Percentiles rank a stretch among this genome's conserved stretches.
Evolutionary conservation across 2,329 filamentous ascomycete species (phyloP).

Genomic region (Trichoderma sp.): DNA sequence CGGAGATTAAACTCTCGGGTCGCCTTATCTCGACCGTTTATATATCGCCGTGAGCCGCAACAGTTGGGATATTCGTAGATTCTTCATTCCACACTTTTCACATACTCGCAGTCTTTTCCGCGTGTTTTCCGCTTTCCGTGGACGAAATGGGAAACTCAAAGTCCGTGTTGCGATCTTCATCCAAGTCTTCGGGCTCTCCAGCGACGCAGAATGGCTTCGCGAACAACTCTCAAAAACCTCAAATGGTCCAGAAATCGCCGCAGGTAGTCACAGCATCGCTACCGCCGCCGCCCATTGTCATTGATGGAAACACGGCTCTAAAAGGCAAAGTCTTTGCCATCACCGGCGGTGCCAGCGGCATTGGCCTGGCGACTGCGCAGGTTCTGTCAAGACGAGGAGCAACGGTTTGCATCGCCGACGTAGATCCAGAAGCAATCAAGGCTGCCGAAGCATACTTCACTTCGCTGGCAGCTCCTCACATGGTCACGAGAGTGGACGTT

Average conservation of each 20-base stretch:
- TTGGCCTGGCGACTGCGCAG: slow-evolving; percentile 45
- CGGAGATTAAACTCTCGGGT: background rate
- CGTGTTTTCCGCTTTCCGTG: too few species aligned
- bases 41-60: slow-evolving; percentile 16
- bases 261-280: background rate
- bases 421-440: slow-evolving; percentile 38
- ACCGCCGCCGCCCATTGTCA: background rate
- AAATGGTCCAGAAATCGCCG: slow-evolving; percentile 15
- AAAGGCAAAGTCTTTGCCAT: slow-evolving; percentile 36
- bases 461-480: slow-evolving; percentile 31
- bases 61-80: background rate
- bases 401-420: slow-evolving; percentile 42
- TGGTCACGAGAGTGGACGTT: slow-evolving; percentile 48
- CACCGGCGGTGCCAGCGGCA: slow-evolving; percentile 41
- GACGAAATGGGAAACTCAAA: slow-evolving; percentile 19
- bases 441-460: slow-evolving; percentile 38
- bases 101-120: background rate
- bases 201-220: slow-evolving; percentile 3
- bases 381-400: slow-evolving; percentile 42
- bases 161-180: slow-evolving; percentile 7
- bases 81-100: background rate
- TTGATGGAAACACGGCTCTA: background rate
- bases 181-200: slow-evolving; percentile 13
- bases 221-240: slow-evolving; percentile 1
- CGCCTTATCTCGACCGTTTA: slow-evolving; percentile 15